Evolutionary conservation across 2,329 filamentous ascomycete genomes (phyloP), one percentile per base, ranked within the genome.

Genomic region (Talaromyces sp.): DNA sequence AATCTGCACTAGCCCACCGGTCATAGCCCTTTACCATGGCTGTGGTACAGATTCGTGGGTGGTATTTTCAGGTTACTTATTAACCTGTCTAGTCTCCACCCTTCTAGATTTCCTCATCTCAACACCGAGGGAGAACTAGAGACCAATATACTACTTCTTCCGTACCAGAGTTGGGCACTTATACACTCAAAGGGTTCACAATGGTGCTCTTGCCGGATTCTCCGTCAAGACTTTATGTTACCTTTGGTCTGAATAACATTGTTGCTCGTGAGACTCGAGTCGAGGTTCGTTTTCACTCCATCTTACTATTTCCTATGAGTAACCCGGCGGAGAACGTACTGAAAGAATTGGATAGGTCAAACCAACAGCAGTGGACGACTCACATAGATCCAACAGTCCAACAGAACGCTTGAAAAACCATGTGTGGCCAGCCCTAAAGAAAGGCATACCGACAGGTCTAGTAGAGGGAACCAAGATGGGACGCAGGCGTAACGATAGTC

Each of bases 371-470:
- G 15, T 3, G 28, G 52, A 40, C 5, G 37, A 45, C 15, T n/a
- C 35, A 35, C n/a, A 33, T 25, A 56, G 52, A 21, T 41, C 40
- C 19, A 55, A 48, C 17, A 55, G 53, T 37, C 60, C 60, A 21
- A 59, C 61, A 21, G 61, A 65, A 22, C 63, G 60, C 37, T 57
- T 59, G 36, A 64, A 60, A 46, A 31, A 10, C 2, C 64, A 65
- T 53, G 59, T 67, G 35, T 66, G 66, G 66, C 64, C 62, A 9
- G 61, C 22, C 21, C 13, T 65, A 19, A 68, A 63, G 53, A 66
- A 61, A 51, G 35, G 58, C 9, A 56, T 58, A 31, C 45, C 57
- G 25, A 48, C 52, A 53, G 54, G 63, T 60, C 54, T 56, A 31
- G 21, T 11, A 58, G 53, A 59, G 52, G n/a, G 28, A 15, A 21